These are phyloP conservation scores for Omphalea diandra DNA, from an alignment of 441 rosid species.

Conservation along the genomic window DNA sequence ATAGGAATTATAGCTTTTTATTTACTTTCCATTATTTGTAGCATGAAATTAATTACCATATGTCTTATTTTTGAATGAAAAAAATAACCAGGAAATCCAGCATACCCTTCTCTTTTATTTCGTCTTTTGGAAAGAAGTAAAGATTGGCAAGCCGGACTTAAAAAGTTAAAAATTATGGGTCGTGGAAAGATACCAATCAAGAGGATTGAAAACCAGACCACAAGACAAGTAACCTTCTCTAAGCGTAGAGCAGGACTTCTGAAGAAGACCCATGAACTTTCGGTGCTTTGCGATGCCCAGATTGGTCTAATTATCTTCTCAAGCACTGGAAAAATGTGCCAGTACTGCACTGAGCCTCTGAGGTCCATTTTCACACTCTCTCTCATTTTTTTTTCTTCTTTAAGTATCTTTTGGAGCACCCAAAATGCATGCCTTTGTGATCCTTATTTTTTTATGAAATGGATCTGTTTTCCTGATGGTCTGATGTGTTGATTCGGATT, in stretches of 20 bases:
- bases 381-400: not conserved
- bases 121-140: not conserved
- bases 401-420: not conserved
- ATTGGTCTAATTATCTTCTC: constrained; percentile 77
- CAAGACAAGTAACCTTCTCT: constrained; percentile 72
- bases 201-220: constrained; percentile 74
- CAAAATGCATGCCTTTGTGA: no score
- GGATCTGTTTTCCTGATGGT: not conserved
- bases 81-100: not conserved
- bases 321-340: constrained; percentile 60
- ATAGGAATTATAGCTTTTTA: not conserved
- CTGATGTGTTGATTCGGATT: no score
- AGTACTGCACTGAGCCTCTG: constrained; percentile 54
- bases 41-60: no score
- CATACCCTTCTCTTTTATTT: not conserved
- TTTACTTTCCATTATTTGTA: constrained; percentile 12
- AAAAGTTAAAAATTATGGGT: constrained; percentile 42
- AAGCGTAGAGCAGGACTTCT: constrained; percentile 63
- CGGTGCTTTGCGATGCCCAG: constrained; percentile 71
- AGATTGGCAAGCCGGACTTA: not conserved
- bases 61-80: not conserved
- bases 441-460: no score
- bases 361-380: constrained; percentile 29
- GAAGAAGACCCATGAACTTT: constrained; percentile 72
- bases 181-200: constrained; percentile 65